These are phyloP conservation scores for Aspergillus taichungensis DNA, from an alignment of 495 filamentous ascomycete genomes.

Conservation along the genomic window DNA sequence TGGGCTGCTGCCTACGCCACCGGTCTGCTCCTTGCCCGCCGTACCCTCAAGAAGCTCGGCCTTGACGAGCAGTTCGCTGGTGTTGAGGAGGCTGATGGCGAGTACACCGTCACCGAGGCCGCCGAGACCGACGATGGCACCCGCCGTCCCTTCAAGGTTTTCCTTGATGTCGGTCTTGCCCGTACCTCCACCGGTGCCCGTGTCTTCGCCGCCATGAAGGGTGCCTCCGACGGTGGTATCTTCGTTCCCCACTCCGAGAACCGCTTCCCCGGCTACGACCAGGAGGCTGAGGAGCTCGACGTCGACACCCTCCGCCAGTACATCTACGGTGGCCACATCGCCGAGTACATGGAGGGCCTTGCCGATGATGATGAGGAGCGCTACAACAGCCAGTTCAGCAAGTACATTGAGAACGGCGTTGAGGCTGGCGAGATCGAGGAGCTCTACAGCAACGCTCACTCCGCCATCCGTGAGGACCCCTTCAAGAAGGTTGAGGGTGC, in stretches of 20 bases:
- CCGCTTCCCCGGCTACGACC: slow-evolving; percentile 97
- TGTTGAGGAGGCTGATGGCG: slow-evolving; percentile 91
- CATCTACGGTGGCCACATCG: slow-evolving; percentile 96
- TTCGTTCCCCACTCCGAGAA: slow-evolving; percentile 96
- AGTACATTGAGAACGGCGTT: slow-evolving; percentile 93
- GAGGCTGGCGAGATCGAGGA: slow-evolving; percentile 98
- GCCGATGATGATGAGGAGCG: slow-evolving; percentile 99
- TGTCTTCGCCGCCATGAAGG: slow-evolving; percentile 99
- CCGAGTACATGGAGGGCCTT: slow-evolving; percentile 99
- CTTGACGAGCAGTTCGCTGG: slow-evolving; percentile 84
- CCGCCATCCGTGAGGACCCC: slow-evolving; percentile 94
- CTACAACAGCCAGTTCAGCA: slow-evolving; percentile 93
- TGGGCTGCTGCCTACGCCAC: slow-evolving; percentile 97
- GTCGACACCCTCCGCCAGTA: slow-evolving; percentile 95
- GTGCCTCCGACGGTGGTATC: slow-evolving; percentile 96
- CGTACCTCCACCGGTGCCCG: slow-evolving; percentile 96
- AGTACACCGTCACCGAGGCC: slow-evolving; percentile 88
- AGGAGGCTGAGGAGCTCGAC: slow-evolving; percentile 95
- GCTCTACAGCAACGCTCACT: slow-evolving; percentile 88
- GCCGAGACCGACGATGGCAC: slow-evolving; percentile 72
- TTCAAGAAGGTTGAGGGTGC: slow-evolving; percentile 86
- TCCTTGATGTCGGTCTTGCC: slow-evolving; percentile 94
- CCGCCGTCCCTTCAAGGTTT: slow-evolving; percentile 96
- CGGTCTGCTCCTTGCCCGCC: slow-evolving; percentile 92
- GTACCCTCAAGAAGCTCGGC: slow-evolving; percentile 90